Conservation (phyloP, 192 early-diverging fungal genomes). For the Chytriomyces sp. region DNA sequence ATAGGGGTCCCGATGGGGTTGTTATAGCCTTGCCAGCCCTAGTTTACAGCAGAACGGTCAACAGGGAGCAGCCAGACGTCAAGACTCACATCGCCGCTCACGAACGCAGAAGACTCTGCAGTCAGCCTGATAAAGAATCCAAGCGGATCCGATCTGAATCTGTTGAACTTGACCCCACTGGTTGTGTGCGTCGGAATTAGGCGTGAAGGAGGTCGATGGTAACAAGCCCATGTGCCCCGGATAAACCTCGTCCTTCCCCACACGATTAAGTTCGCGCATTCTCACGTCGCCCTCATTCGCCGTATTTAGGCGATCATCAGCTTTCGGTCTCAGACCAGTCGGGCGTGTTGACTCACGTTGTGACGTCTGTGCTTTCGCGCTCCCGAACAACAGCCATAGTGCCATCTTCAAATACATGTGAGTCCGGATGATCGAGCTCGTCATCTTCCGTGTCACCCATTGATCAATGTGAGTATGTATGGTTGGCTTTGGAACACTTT, state of each 20-base stretch:
- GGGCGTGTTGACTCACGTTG: slow-evolving; percentile 11
- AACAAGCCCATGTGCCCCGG: neutral
- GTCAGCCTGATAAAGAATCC: slow-evolving; percentile 63
- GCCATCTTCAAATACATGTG: too few relatives aligned
- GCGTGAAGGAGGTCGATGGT: neutral
- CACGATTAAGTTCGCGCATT: neutral
- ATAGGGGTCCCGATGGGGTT: slow-evolving; percentile 73
- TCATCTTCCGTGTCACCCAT: too few relatives aligned
- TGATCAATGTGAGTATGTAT: too few relatives aligned
- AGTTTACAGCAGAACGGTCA: neutral
- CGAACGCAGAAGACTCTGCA: slow-evolving; percentile 44
- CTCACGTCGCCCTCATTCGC: neutral
- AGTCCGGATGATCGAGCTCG: too few relatives aligned
- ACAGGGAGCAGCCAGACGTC: neutral
- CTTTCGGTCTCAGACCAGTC: neutral
- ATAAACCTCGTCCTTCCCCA: too few relatives aligned
- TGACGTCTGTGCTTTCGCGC: slow-evolving; percentile 17
- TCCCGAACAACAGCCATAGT: neutral
- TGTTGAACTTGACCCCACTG: slow-evolving; percentile 17
- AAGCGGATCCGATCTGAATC: slow-evolving; percentile 70
- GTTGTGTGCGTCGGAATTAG: neutral
- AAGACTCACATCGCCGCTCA: slow-evolving; percentile 35
- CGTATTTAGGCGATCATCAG: too few relatives aligned
- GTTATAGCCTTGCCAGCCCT: slow-evolving; percentile 82
- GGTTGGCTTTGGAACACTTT: too few relatives aligned